A percentile compares a stretch with the other conserved stretches of the same genome.
These are phyloP conservation scores for Vicia sativa DNA, from an alignment of 306 rosid species.

Conservation along the genomic window DNA sequence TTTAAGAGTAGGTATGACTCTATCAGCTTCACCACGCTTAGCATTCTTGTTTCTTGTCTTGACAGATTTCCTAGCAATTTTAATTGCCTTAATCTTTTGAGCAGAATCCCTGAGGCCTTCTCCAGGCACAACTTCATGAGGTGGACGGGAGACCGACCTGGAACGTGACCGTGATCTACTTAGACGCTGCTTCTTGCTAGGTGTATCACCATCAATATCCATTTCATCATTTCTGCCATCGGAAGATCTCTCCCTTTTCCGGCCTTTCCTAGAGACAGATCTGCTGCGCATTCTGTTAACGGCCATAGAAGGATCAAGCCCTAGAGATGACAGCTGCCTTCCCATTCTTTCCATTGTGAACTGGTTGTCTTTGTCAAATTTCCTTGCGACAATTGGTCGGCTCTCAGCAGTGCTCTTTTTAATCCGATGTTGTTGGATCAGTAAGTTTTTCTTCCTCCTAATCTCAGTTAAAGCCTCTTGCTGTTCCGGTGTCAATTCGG, in stretches of 20 bases:
- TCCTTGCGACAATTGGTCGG: constrained; percentile 79
- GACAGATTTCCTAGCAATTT: constrained; percentile 62
- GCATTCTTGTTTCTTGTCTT: constrained; percentile 80
- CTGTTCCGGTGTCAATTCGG: constrained; percentile 68
- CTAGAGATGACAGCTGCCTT: constrained; percentile 71
- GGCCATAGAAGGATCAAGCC: constrained; percentile 71
- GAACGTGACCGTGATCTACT: constrained; percentile 57
- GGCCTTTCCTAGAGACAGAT: constrained; percentile 59
- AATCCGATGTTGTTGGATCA: constrained; percentile 75
- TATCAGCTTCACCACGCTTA: constrained; percentile 89
- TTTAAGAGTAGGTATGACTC: constrained; percentile 75
- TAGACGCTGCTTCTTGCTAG: constrained; percentile 64
- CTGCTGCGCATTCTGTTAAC: constrained; percentile 71
- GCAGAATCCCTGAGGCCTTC: constrained; percentile 79
- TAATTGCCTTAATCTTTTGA: constrained; percentile 72
- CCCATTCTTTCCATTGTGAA: constrained; percentile 81
- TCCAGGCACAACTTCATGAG: constrained; percentile 75
- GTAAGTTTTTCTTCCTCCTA: constrained; percentile 69
- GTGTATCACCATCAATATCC: constrained; percentile 73
- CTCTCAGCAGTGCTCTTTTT: constrained; percentile 91
- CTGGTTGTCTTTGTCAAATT: constrained; percentile 65
- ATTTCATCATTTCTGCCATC: constrained; percentile 46
- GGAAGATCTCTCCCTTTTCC: constrained; percentile 74
- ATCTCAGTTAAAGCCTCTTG: constrained; percentile 63
- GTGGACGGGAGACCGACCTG: constrained; percentile 65